Conservation (phyloP, 2,329 filamentous ascomycete species). For the Trematosphaeria pertusa region DNA sequence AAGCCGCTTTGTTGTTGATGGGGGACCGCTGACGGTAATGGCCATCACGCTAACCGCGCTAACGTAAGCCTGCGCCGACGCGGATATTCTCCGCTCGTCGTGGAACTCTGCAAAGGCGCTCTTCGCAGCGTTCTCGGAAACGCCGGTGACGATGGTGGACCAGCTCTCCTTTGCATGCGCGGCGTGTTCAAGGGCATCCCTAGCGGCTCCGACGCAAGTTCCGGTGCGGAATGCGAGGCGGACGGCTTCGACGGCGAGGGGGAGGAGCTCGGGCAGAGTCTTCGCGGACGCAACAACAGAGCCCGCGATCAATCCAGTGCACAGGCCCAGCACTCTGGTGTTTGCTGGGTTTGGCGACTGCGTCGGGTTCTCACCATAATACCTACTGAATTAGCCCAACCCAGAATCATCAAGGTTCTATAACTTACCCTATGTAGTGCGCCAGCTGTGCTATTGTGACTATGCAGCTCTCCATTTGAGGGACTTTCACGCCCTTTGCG, state of each 20-base stretch:
- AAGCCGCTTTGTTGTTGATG: slow-evolving; percentile 59
- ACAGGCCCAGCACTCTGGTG: slow-evolving; percentile 67
- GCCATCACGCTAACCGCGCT: slow-evolving; percentile 66
- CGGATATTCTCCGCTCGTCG: slow-evolving; percentile 58
- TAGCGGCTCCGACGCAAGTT: slow-evolving; percentile 51
- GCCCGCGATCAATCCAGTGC: slow-evolving; percentile 75
- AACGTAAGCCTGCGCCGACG: slow-evolving; percentile 61
- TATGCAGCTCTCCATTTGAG: slow-evolving; percentile 69
- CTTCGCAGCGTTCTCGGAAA: slow-evolving; percentile 60
- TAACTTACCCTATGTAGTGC: slow-evolving; percentile 72
- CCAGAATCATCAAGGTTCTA: neutral
- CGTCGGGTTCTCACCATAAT: slow-evolving; percentile 61
- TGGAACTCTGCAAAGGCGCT: slow-evolving; percentile 65
- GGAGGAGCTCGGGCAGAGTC: slow-evolving; percentile 67
- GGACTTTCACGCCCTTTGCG: slow-evolving; percentile 62
- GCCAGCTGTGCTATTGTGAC: slow-evolving; percentile 70
- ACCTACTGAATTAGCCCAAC: slow-evolving; percentile 33
- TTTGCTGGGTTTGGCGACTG: slow-evolving; percentile 59
- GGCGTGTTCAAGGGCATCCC: slow-evolving; percentile 58
- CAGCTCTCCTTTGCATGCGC: slow-evolving; percentile 66
- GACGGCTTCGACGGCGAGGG: slow-evolving; percentile 68
- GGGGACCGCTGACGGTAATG: slow-evolving; percentile 66
- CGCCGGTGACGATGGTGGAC: slow-evolving; percentile 70
- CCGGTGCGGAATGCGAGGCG: slow-evolving; percentile 72
- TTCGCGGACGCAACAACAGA: slow-evolving; percentile 69